phyloP scores from a whole-genome alignment of 768 basidiomycete genomes.

The Mycena pura region DNA sequence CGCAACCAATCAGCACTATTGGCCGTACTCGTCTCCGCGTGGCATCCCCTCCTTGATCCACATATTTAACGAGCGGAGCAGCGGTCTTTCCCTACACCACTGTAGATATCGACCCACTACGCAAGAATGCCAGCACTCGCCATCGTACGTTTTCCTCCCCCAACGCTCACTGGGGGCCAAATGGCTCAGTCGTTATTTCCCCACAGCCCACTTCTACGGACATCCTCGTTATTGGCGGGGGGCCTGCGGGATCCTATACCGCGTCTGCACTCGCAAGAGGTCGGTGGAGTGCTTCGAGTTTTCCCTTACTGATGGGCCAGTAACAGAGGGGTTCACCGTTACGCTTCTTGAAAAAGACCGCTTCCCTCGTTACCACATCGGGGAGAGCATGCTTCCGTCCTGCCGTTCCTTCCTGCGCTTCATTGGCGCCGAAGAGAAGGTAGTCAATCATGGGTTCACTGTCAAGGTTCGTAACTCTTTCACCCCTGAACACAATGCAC shows the following conservation, averaged over 20 bases:
- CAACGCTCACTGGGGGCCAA: too few species aligned
- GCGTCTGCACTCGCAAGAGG: constrained; percentile 31
- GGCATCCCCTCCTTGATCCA: too few species aligned
- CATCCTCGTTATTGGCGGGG: constrained; percentile 29
- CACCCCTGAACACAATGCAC: neutral
- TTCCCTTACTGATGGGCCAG: neutral
- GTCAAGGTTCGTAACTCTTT: constrained; percentile 34
- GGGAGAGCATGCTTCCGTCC: constrained; percentile 47
- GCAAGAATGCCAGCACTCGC: too few species aligned
- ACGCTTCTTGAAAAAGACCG: constrained; percentile 34
- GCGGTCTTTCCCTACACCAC: too few species aligned
- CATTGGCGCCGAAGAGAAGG: constrained; percentile 44
- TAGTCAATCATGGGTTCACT: constrained; percentile 40
- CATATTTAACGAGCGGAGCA: too few species aligned
- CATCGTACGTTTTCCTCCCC: too few species aligned
- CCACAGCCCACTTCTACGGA: constrained; percentile 9
- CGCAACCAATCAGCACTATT: too few species aligned
- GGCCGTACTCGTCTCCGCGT: too few species aligned
- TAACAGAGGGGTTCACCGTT: constrained; percentile 35
- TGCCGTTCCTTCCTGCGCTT: constrained; percentile 42
- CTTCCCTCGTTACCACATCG: constrained; percentile 46
- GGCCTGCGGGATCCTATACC: constrained; percentile 38
- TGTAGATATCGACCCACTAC: too few species aligned
- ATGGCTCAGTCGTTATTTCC: too few species aligned
- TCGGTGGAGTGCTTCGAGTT: neutral